These are phyloP conservation scores for Cylindrotheca fusiformis DNA, from an alignment of 108 stramenopile genomes.

Conservation along the genomic window DNA sequence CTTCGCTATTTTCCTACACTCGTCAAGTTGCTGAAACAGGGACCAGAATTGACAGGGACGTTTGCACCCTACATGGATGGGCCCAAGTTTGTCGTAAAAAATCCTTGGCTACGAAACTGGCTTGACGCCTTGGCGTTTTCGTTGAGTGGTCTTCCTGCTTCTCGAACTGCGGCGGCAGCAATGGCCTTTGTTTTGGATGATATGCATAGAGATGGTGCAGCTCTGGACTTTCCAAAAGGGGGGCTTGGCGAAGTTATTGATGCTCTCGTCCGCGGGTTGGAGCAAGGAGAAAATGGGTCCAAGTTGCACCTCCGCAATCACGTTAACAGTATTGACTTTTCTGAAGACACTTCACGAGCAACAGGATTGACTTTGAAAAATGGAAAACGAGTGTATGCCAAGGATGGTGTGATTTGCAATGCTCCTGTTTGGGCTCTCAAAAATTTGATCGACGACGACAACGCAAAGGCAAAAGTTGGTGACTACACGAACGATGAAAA, in stretches of 20 bases:
- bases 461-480: conserved; percentile 41
- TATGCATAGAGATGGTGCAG: conserved; percentile 82
- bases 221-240: conserved; percentile 86
- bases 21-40: conserved; percentile 54
- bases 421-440: conserved; percentile 75
- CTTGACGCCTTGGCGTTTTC: conserved; percentile 93
- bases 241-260: conserved; percentile 82
- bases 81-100: conserved; percentile 66
- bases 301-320: conserved; percentile 61
- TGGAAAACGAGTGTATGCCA: conserved; percentile 51
- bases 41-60: conserved; percentile 66
- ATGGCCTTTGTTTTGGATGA: conserved; percentile 93
- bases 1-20: conserved; percentile 68
- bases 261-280: conserved; percentile 87
- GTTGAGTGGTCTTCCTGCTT: conserved; percentile 83
- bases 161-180: conserved; percentile 82
- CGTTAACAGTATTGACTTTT: conserved; percentile 66
- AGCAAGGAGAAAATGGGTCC: conserved; percentile 52
- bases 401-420: conserved; percentile 83
- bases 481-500: conserved; percentile 8
- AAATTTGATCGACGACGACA: conserved; percentile 53
- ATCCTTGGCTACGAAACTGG: conserved; percentile 87
- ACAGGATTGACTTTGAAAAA: conserved; percentile 60
- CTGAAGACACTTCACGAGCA: conserved; percentile 37
- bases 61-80: conserved; percentile 84